phyloP scores from a whole-genome alignment of 2,329 filamentous ascomycete genomes.

The Colletotrichum chlorophyti region DNA sequence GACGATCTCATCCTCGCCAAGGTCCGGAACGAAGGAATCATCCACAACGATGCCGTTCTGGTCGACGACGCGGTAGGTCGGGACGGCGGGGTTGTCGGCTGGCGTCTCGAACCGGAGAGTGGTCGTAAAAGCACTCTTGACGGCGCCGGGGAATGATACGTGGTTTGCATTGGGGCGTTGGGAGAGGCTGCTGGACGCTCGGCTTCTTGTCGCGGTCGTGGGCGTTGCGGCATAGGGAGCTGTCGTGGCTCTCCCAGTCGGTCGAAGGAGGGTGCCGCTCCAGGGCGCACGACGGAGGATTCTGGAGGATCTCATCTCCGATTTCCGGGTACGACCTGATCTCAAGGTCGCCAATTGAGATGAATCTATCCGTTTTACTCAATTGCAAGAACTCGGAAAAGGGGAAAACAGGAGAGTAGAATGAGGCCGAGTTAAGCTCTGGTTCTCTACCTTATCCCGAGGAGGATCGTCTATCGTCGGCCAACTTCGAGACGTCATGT shows the following conservation, averaged over 20 bases:
- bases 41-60: slow-evolving; percentile 88
- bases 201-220: slow-evolving; percentile 33
- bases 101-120: slow-evolving; percentile 80
- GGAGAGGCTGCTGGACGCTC: slow-evolving; percentile 57
- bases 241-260: slow-evolving; percentile 11
- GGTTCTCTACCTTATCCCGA: no score
- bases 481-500: slow-evolving; percentile 31
- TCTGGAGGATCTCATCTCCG: slow-evolving; percentile 30
- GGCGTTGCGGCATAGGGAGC: slow-evolving; percentile 29
- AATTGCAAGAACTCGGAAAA: background rate
- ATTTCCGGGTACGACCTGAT: background rate
- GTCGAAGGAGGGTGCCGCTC: slow-evolving; percentile 35
- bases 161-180: slow-evolving; percentile 62
- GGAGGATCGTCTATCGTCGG: slow-evolving; percentile 26
- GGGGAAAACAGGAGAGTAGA: background rate
- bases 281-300: slow-evolving; percentile 39
- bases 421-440: slow-evolving; percentile 17
- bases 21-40: slow-evolving; percentile 70
- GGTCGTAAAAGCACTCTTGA: slow-evolving; percentile 91
- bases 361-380: background rate
- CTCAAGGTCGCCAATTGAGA: background rate
- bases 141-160: slow-evolving; percentile 87
- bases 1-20: slow-evolving; percentile 67
- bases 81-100: slow-evolving; percentile 74
- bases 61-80: slow-evolving; percentile 91